Evolutionary conservation across 495 filamentous ascomycete genomes (phyloP).

Genomic region (Aspergillus bertholletiae): DNA sequence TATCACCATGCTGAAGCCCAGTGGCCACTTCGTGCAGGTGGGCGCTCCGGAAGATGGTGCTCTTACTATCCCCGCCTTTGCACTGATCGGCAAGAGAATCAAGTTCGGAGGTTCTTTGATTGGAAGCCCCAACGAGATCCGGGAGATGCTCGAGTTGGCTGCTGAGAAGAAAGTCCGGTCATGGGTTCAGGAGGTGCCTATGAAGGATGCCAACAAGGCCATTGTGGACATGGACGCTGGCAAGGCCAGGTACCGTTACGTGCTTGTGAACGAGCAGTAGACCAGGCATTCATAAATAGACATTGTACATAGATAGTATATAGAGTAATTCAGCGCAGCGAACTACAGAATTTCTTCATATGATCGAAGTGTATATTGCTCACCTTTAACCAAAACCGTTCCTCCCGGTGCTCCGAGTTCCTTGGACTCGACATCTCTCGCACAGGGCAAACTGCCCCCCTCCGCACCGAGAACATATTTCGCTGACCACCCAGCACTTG

Average conservation of each 20-base stretch:
- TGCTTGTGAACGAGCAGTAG: constrained; percentile 50
- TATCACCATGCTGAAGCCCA: constrained; percentile 53
- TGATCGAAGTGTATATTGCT: constrained; percentile 31
- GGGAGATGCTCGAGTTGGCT: constrained; percentile 70
- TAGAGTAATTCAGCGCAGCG: not conserved
- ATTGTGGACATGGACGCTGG: constrained; percentile 59
- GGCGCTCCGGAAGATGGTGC: constrained; percentile 59
- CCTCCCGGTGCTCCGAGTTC: constrained; percentile 13
- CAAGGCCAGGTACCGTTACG: constrained; percentile 64
- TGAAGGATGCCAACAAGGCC: constrained; percentile 64
- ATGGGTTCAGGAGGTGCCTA: constrained; percentile 57
- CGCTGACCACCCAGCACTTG: constrained; percentile 18
- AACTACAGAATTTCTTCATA: constrained; percentile 26
- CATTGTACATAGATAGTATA: not conserved
- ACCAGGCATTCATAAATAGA: not conserved
- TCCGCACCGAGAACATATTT: constrained; percentile 26
- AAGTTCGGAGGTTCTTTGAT: constrained; percentile 63
- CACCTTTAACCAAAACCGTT: constrained; percentile 23
- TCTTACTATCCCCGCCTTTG: constrained; percentile 49
- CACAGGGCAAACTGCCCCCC: constrained; percentile 23
- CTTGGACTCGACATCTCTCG: constrained; percentile 17
- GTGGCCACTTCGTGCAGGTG: constrained; percentile 71
- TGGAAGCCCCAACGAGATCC: constrained; percentile 62
- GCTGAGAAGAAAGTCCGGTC: constrained; percentile 62
- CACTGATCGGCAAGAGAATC: constrained; percentile 45